Evolutionary conservation across 257 asterid species (phyloP).

Genomic region (Parsonsia alboflavescens): DNA sequence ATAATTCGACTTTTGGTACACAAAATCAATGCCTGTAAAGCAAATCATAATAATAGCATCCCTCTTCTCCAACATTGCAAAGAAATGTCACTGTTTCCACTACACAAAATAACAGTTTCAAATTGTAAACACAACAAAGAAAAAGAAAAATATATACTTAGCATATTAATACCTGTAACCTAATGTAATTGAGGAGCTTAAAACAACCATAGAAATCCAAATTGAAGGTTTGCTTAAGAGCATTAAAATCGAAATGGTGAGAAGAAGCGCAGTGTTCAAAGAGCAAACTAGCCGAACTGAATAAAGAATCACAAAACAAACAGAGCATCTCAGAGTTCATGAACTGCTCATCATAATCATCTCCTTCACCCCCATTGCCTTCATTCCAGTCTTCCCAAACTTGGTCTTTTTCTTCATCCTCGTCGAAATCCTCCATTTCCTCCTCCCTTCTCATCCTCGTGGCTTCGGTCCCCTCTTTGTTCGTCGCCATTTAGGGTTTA

Average conservation of each 20-base stretch:
- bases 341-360: conserved; percentile 16
- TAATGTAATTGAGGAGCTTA: conserved; percentile 77
- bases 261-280: conserved; percentile 64
- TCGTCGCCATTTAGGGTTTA: conserved; percentile 17
- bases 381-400: conserved; percentile 42
- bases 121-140: background rate
- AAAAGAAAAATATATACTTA: background rate
- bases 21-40: background rate
- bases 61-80: background rate
- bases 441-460: background rate
- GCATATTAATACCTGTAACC: conserved; percentile 59
- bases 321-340: conserved; percentile 36
- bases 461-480: conserved; percentile 5
- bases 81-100: background rate
- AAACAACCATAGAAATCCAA: conserved; percentile 82
- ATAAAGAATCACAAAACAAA: conserved; percentile 62
- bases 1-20: background rate
- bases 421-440: conserved; percentile 20
- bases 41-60: background rate
- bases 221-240: conserved; percentile 24
- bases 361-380: conserved; percentile 30
- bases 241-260: conserved; percentile 61
- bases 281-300: conserved; percentile 39
- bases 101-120: background rate
- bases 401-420: conserved; percentile 27